phyloP scores from a whole-genome alignment of 148 eudicot genomes.

The Salicornia ramosissima region DNA sequence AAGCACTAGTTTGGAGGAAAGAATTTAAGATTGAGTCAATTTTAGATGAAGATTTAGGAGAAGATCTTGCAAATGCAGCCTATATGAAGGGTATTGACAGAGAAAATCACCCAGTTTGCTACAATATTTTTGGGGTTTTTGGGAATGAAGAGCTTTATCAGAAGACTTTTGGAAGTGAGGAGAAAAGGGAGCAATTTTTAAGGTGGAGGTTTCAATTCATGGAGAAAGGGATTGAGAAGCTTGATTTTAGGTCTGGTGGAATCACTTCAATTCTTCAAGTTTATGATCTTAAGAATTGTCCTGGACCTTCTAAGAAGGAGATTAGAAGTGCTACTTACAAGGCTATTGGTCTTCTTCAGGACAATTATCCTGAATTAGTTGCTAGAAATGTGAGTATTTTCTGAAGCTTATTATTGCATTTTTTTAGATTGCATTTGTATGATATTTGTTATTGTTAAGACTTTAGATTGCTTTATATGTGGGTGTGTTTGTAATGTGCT shows the following conservation, averaged over 20 bases:
- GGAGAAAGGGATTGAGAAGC: slow-evolving; percentile 51
- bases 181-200: slow-evolving; percentile 42
- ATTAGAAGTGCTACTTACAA: slow-evolving; percentile 41
- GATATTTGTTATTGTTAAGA: background rate
- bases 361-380: slow-evolving; percentile 74
- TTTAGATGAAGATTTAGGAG: slow-evolving; percentile 44
- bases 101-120: slow-evolving; percentile 57
- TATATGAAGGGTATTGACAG: slow-evolving; percentile 52
- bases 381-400: slow-evolving; percentile 49
- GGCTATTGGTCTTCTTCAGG: slow-evolving; percentile 54
- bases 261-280: slow-evolving; percentile 47
- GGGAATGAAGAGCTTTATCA: slow-evolving; percentile 39
- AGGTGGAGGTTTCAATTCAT: slow-evolving; percentile 63
- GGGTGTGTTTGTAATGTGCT: background rate
- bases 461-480: background rate
- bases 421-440: background rate
- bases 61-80: slow-evolving; percentile 32
- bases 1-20: slow-evolving; percentile 55
- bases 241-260: slow-evolving; percentile 54
- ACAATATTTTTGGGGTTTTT: slow-evolving; percentile 57
- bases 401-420: background rate
- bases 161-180: slow-evolving; percentile 48
- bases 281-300: slow-evolving; percentile 54
- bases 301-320: slow-evolving; percentile 57
- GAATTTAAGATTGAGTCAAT: slow-evolving; percentile 37